Conservation (phyloP, 768 basidiomycete species). For the Suillus discolor region DNA sequence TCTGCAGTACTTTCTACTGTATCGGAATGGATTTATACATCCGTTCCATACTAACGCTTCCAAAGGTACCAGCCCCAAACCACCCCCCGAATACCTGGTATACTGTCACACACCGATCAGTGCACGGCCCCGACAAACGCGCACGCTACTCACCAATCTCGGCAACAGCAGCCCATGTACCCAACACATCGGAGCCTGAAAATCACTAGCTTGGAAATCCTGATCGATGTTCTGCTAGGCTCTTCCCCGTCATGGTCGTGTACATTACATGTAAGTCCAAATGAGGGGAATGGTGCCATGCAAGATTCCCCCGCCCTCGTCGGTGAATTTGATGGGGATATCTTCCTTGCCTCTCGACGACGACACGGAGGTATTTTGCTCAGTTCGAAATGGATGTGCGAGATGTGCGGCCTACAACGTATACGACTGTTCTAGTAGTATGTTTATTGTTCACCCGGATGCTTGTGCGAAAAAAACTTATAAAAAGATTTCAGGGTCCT, state of each 20-base stretch:
- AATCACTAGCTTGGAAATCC: constrained; percentile 84
- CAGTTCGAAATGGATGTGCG: constrained; percentile 95
- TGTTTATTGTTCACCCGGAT: not conserved
- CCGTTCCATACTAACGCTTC: constrained; percentile 85
- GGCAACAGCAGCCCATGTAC: constrained; percentile 88
- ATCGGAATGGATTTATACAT: constrained; percentile 91
- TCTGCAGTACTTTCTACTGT: constrained; percentile 69
- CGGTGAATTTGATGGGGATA: constrained; percentile 97
- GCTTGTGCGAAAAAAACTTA: not conserved
- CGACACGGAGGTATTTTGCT: constrained; percentile 93
- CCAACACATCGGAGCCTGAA: constrained; percentile 96
- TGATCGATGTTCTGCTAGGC: constrained; percentile 55
- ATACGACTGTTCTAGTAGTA: constrained; percentile 30
- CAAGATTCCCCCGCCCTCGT: constrained; percentile 95
- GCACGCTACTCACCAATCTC: constrained; percentile 65
- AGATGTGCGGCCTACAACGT: constrained; percentile 91
- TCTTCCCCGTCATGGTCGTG: constrained; percentile 73
- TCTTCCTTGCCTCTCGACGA: constrained; percentile 99
- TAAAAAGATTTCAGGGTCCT: not conserved
- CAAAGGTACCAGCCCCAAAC: constrained; percentile 93
- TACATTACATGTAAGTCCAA: constrained; percentile 95
- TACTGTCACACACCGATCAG: constrained; percentile 51
- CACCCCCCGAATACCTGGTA: constrained; percentile 92
- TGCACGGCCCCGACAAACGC: not conserved
- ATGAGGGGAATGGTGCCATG: constrained; percentile 86